Evolutionary conservation across 2,329 filamentous ascomycete genomes (phyloP).

Genomic region (Pochonia chlamydosporia): DNA sequence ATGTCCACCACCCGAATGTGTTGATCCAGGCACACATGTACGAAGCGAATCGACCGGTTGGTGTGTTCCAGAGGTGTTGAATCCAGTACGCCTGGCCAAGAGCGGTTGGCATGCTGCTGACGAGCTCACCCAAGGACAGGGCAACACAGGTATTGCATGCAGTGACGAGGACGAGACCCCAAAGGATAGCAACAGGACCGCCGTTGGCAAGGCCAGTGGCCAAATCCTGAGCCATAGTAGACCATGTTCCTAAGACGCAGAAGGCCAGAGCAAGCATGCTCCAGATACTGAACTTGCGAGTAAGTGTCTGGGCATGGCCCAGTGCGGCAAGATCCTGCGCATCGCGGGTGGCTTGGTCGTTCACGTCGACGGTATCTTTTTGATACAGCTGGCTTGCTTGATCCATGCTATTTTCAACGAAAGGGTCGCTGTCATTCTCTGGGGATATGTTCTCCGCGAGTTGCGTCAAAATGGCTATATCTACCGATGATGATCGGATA

Average conservation of each 20-base stretch:
- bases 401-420: slow-evolving; percentile 8
- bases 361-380: slow-evolving; percentile 1
- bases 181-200: slow-evolving; percentile 48
- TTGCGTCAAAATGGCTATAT: not conserved
- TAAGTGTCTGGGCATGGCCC: slow-evolving; percentile 32
- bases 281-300: slow-evolving; percentile 45
- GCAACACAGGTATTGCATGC: slow-evolving; percentile 48
- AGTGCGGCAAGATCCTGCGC: slow-evolving; percentile 33
- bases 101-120: slow-evolving; percentile 54
- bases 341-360: slow-evolving; percentile 20
- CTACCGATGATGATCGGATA: not conserved
- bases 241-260: slow-evolving; percentile 52
- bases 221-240: slow-evolving; percentile 46
- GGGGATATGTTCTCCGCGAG: not conserved
- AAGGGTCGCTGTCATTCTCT: slow-evolving; percentile 9
- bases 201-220: slow-evolving; percentile 47
- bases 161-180: slow-evolving; percentile 48
- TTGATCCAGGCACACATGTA: slow-evolving; percentile 58
- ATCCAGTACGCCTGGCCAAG: slow-evolving; percentile 55
- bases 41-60: slow-evolving; percentile 40
- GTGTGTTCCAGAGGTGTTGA: slow-evolving; percentile 28
- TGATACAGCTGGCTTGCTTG: slow-evolving; percentile 6
- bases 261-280: slow-evolving; percentile 54
- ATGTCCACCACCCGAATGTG: slow-evolving; percentile 53
- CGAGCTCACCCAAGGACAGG: slow-evolving; percentile 49